Evolutionary conservation across 2,329 filamentous ascomycete species (phyloP).

Genomic region (Allantophomopsis lycopodina): DNA sequence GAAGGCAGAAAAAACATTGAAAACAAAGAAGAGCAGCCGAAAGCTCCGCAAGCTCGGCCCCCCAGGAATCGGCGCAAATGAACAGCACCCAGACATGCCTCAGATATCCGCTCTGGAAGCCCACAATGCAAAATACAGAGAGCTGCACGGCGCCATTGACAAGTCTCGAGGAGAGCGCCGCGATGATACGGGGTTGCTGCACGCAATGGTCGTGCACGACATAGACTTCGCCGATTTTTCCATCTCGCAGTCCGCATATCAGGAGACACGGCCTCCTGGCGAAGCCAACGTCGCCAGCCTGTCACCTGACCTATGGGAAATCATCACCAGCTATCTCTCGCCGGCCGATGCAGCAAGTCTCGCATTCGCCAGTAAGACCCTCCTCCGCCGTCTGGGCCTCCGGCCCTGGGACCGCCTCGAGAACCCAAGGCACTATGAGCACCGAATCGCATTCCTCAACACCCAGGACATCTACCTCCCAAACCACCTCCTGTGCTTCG

Average conservation of each 20-base stretch:
- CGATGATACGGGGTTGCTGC: constrained; percentile 17
- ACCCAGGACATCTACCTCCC: constrained; percentile 35
- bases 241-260: constrained; percentile 12
- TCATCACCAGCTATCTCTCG: constrained; percentile 25
- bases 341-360: constrained; percentile 33
- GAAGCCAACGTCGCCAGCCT: constrained; percentile 30
- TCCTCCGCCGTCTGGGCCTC: constrained; percentile 26
- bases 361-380: constrained; percentile 30
- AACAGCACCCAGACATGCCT: too few species aligned
- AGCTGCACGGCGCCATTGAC: background rate
- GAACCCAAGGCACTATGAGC: constrained; percentile 25
- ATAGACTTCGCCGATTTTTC: background rate
- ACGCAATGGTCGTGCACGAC: constrained; percentile 9
- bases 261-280: constrained; percentile 13
- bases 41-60: too few species aligned
- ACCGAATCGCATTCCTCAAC: constrained; percentile 35
- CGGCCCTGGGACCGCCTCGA: constrained; percentile 24
- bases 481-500: constrained; percentile 43
- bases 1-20: too few species aligned
- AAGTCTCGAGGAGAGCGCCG: constrained; percentile 15
- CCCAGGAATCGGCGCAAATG: too few species aligned
- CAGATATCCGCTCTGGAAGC: background rate
- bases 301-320: constrained; percentile 28
- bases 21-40: too few species aligned
- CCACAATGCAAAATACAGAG: background rate